A percentile compares a stretch with the other conserved stretches of the same genome.
Evolutionary conservation across 257 asterid genomes (phyloP).

Genomic region (Linaria vulgaris): DNA sequence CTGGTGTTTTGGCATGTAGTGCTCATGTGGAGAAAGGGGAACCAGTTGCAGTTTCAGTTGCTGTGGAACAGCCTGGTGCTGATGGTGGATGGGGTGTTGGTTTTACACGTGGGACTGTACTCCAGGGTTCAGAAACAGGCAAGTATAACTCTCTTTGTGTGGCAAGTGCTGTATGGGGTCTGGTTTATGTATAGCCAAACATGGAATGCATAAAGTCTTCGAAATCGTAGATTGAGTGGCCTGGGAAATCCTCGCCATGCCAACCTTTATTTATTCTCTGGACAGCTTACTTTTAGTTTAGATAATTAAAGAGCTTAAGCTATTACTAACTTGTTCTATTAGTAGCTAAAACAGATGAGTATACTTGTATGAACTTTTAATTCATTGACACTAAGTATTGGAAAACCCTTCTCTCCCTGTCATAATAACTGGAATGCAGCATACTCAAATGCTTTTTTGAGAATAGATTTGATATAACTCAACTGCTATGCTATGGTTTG

Average conservation of each 20-base stretch:
- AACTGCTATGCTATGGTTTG: neutral
- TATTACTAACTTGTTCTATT: no score
- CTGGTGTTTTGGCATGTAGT: conserved; percentile 99
- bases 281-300: neutral
- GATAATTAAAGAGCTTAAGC: neutral
- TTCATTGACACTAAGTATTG: neutral
- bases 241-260: neutral
- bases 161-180: neutral
- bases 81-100: conserved; percentile 92
- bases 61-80: conserved; percentile 72
- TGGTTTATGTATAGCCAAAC: conserved; percentile 2
- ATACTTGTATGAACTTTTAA: neutral
- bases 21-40: conserved; percentile 96
- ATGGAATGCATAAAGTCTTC: neutral
- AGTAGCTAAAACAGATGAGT: neutral
- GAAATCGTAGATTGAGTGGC: neutral
- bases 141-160: conserved; percentile 28
- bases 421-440: neutral
- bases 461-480: neutral
- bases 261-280: no score
- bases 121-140: conserved; percentile 80
- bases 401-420: neutral
- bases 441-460: neutral
- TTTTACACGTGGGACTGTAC: conserved; percentile 86
- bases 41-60: conserved; percentile 85